Conservation (phyloP, 768 basidiomycete genomes). For the Xanthoconium stramineum region DNA sequence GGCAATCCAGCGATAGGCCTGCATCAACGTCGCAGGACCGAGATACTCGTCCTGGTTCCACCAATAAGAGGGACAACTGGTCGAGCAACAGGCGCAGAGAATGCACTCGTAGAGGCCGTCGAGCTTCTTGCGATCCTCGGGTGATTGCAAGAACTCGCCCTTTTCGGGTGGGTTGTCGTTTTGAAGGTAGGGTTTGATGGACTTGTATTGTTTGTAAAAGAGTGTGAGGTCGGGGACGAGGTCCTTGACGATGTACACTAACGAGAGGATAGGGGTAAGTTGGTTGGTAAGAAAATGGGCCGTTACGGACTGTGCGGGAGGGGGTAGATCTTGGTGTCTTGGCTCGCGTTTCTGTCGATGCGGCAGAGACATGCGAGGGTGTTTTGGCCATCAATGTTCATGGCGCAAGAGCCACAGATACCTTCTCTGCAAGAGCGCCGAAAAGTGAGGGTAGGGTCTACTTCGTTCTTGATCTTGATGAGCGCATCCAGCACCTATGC, state of each 20-base stretch:
- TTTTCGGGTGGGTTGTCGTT: slow-evolving; percentile 86
- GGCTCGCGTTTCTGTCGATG: slow-evolving; percentile 72
- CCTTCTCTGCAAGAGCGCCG: slow-evolving; percentile 91
- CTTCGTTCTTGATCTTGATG: slow-evolving; percentile 99
- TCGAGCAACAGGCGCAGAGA: slow-evolving; percentile 95
- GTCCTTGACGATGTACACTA: slow-evolving; percentile 99
- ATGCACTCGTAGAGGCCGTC: slow-evolving; percentile 98
- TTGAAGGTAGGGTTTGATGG: slow-evolving; percentile 94
- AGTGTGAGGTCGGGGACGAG: slow-evolving; percentile 88
- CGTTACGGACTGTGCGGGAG: slow-evolving; percentile 85
- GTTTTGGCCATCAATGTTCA: slow-evolving; percentile 99
- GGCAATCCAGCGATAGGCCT: slow-evolving; percentile 97
- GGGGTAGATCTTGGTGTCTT: slow-evolving; percentile 91
- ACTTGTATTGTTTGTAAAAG: slow-evolving; percentile 99
- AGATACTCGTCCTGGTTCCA: slow-evolving; percentile 99
- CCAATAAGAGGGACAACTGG: slow-evolving; percentile 97
- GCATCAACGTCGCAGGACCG: slow-evolving; percentile 95
- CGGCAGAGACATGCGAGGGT: slow-evolving; percentile 96
- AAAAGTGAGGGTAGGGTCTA: slow-evolving; percentile 97
- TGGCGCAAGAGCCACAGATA: slow-evolving; percentile 97
- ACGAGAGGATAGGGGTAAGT: neutral
- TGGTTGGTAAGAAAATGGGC: neutral
- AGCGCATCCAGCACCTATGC: slow-evolving; percentile 79
- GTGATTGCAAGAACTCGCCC: slow-evolving; percentile 86
- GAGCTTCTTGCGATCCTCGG: slow-evolving; percentile 90